phyloP scores from a whole-genome alignment of 2,329 filamentous ascomycete species.

The Grosmannia huntii region DNA sequence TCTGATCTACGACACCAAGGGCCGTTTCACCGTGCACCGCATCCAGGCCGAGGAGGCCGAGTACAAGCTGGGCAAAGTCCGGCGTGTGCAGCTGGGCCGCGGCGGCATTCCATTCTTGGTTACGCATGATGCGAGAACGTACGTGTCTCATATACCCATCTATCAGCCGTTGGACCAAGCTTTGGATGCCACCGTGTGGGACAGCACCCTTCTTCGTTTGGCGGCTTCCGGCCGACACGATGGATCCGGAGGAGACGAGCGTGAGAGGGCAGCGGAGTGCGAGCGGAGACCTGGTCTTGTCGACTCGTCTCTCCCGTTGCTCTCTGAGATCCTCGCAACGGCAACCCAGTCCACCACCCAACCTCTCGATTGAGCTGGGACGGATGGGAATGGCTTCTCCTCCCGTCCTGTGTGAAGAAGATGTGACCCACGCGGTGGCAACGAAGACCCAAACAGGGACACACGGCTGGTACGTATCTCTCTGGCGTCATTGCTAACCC shows the following conservation, averaged over 20 bases:
- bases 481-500: constrained; percentile 25
- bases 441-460: constrained; percentile 4
- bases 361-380: background rate
- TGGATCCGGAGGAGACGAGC: background rate
- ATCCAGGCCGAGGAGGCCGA: constrained; percentile 97
- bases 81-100: constrained; percentile 97
- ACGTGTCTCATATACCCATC: constrained; percentile 73
- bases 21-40: constrained; percentile 99
- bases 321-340: background rate
- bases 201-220: background rate
- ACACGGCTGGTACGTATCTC: constrained; percentile 10
- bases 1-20: constrained; percentile 99
- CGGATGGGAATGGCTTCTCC: background rate
- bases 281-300: constrained; percentile 1
- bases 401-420: background rate
- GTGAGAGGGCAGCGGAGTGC: background rate
- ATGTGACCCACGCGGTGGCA: background rate
- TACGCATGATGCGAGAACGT: constrained; percentile 99
- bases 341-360: background rate
- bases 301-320: background rate
- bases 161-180: constrained; percentile 99
- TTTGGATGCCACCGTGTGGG: constrained; percentile 51
- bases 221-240: background rate
- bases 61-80: constrained; percentile 99
- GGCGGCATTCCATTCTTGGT: constrained; percentile 99